These are phyloP conservation scores for Grosmannia clavigera DNA, from an alignment of 2,329 filamentous ascomycete genomes.

Conservation along the genomic window DNA sequence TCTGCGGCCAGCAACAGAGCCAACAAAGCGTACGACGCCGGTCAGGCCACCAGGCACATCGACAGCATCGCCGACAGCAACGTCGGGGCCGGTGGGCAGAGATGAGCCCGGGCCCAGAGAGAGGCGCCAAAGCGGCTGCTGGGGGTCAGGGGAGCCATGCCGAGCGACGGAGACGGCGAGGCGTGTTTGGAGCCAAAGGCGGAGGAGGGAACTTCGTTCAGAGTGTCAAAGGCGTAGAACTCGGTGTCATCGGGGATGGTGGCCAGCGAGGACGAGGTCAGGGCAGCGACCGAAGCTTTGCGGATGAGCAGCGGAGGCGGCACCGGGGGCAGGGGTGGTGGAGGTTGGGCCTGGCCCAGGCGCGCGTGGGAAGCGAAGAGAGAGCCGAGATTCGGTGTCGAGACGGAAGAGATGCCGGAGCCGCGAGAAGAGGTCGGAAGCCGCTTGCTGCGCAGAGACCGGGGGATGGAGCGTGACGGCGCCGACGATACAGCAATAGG, in stretches of 20 bases:
- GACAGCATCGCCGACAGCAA: constrained; percentile 70
- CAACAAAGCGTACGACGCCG: constrained; percentile 80
- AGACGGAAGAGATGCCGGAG: constrained; percentile 32
- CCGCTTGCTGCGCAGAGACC: constrained; percentile 9
- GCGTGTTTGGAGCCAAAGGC: constrained; percentile 10
- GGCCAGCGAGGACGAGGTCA: constrained; percentile 51
- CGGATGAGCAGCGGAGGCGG: constrained; percentile 41
- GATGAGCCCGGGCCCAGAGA: constrained; percentile 13
- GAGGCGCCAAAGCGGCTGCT: constrained; percentile 23
- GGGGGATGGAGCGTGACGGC: constrained; percentile 4
- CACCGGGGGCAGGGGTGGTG: background rate
- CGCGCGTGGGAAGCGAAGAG: constrained; percentile 38
- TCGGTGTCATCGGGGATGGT: constrained; percentile 55
- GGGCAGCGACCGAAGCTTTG: constrained; percentile 59
- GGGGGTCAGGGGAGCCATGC: constrained; percentile 34
- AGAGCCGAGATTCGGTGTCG: constrained; percentile 46
- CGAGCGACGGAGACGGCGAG: background rate
- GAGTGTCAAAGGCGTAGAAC: constrained; percentile 46
- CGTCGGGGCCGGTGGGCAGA: constrained; percentile 24
- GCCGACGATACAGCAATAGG: background rate
- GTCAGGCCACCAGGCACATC: constrained; percentile 91
- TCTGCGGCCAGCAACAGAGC: constrained; percentile 75
- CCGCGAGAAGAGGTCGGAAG: constrained; percentile 6
- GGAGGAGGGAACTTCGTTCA: constrained; percentile 24
- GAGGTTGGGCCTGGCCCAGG: constrained; percentile 16